Evolutionary conservation across 371 early-diverging fungal species (phyloP), one percentile per base, ranked within the genome.

Genomic region (Mortierella sp.): DNA sequence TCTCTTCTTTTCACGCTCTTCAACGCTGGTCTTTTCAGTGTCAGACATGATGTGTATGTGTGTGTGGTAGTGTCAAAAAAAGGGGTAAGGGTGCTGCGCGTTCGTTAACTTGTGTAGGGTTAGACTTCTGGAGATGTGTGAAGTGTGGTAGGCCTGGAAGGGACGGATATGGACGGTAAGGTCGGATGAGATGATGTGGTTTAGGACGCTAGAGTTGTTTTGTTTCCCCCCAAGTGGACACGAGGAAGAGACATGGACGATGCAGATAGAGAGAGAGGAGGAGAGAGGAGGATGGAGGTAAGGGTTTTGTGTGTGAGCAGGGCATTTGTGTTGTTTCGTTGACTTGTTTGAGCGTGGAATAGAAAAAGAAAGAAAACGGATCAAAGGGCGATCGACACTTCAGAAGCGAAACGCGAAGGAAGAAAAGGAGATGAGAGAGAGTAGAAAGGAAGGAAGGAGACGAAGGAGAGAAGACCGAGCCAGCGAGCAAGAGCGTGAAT

Each of bases 1-100:
- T 81, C 86, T 81, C 86, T 85, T 85, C 79, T 82, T 81, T 43
- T 85, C 86, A 75, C 86, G 86, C 65, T 82, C 86, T 46, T 85
- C 86, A 70, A 68, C 76, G 71, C 46, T 81, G 79, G 76, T 75
- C 55, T 85, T 78, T 72, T 85, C 86, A 44, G 82, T 82, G 75
- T 85, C 86, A 75, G 86, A 85, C 86, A 85, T 85, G 77, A 55
- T 81, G 54, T 41, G n/a, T 75, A 43, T 72, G 38, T 51, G 60
- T 44, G 27, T 70, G 58, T 51, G 29, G 68, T 29, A 18, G 60
- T 71, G 68, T 35, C 38, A 24, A 49, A 35, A 60, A 65, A 48
- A 10, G 72, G 56, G 46, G 16, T 48, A 5, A 58, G 55, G 72
- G 46, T 38, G 74, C 29, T 43, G 74, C 71, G 68, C 43, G 68